Percentiles rank a stretch among this genome's conserved stretches.
Evolutionary conservation across 257 asterid genomes (phyloP).

Genomic region (Vinca minor): DNA sequence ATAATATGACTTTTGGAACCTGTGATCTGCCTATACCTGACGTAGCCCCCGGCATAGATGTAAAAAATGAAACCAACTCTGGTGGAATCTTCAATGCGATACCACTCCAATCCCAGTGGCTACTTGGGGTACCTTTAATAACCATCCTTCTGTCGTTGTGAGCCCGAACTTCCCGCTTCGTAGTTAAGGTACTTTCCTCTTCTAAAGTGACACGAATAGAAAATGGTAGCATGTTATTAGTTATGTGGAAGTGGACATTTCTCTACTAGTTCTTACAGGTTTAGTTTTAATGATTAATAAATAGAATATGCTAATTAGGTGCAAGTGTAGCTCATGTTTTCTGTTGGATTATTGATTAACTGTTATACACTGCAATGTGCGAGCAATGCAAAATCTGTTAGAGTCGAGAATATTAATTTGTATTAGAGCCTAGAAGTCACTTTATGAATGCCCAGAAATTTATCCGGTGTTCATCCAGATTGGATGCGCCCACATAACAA

Average conservation of each 20-base stretch:
- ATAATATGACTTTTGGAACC: conserved; percentile 49
- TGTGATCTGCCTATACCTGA: conserved; percentile 49
- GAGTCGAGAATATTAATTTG: neutral
- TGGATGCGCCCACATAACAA: too few relatives aligned
- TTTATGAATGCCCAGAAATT: too few relatives aligned
- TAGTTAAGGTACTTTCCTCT: neutral
- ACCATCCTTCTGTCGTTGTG: conserved; percentile 27
- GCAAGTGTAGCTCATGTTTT: neutral
- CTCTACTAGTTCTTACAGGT: neutral
- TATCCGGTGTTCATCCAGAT: too few relatives aligned
- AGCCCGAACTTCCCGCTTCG: neutral
- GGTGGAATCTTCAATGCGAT: conserved; percentile 23
- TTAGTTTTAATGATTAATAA: neutral
- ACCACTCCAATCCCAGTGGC: conserved; percentile 32
- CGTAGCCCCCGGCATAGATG: conserved; percentile 25
- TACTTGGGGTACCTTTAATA: conserved; percentile 22
- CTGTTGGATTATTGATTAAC: neutral
- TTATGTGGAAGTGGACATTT: neutral
- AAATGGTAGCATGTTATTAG: neutral
- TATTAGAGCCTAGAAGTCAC: neutral
- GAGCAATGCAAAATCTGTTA: too few relatives aligned
- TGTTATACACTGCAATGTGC: too few relatives aligned
- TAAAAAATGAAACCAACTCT: conserved; percentile 27
- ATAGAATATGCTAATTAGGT: neutral
- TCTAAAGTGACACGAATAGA: neutral